Evolutionary conservation across 1,284 basidiomycete species (phyloP).

Genomic region (Serendipita sp.): DNA sequence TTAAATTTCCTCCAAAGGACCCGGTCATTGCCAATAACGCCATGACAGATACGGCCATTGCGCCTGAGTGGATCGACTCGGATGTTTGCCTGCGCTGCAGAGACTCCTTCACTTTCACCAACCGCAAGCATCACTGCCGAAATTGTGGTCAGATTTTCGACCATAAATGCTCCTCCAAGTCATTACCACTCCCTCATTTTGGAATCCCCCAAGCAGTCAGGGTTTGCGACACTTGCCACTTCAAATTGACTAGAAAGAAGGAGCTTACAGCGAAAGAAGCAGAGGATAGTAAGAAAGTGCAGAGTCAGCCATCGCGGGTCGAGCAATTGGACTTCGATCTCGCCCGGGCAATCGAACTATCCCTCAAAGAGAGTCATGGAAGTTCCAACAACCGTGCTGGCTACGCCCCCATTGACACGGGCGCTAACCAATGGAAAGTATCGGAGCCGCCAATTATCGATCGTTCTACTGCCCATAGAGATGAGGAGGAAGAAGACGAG

Average conservation of each 20-base stretch:
- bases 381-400: constrained; percentile 36
- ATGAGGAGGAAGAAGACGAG: constrained; percentile 79
- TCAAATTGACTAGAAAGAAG: constrained; percentile 50
- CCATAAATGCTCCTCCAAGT: constrained; percentile 81
- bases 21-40: constrained; percentile 51
- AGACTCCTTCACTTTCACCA: constrained; percentile 85
- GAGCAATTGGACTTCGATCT: constrained; percentile 37
- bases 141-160: constrained; percentile 98
- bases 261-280: constrained; percentile 13
- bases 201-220: constrained; percentile 89
- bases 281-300: not conserved
- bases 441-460: constrained; percentile 67
- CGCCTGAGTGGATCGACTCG: constrained; percentile 94
- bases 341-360: constrained; percentile 85
- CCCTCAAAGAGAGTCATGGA: constrained; percentile 62
- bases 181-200: constrained; percentile 78
- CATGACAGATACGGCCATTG: constrained; percentile 76
- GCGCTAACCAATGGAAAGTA: constrained; percentile 31
- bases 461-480: constrained; percentile 25
- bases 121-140: constrained; percentile 95
- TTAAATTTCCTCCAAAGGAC: constrained; percentile 73
- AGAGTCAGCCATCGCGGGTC: constrained; percentile 3
- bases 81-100: constrained; percentile 91
- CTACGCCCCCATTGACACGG: constrained; percentile 48
- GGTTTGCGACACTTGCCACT: constrained; percentile 84